Evolutionary conservation across 2,329 filamentous ascomycete species (phyloP).

Genomic region (Colletotrichum salicis): DNA sequence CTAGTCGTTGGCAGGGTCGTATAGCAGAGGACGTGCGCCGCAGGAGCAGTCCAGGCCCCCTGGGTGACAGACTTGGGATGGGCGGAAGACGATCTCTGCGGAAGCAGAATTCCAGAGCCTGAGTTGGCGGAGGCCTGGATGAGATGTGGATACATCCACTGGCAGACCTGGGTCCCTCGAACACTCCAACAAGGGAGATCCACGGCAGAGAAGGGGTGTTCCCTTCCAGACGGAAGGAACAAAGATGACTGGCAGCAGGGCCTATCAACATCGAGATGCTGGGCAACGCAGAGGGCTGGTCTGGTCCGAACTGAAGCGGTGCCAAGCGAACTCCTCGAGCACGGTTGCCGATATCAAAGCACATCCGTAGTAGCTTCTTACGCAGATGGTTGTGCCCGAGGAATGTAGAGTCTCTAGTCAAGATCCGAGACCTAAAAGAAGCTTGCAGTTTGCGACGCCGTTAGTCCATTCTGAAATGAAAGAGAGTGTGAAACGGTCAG

Average conservation of each 20-base stretch:
- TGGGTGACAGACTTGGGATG: slow-evolving; percentile 27
- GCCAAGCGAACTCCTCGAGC: slow-evolving; percentile 1
- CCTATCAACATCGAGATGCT: background rate
- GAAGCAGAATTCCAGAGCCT: slow-evolving; percentile 19
- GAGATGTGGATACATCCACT: slow-evolving; percentile 16
- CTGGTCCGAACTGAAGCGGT: slow-evolving; percentile 10
- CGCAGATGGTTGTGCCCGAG: slow-evolving; percentile 1
- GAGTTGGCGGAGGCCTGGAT: slow-evolving; percentile 10
- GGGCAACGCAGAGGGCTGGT: background rate
- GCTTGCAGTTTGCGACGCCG: slow-evolving; percentile 11
- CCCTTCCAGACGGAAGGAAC: background rate
- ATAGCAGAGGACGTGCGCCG: slow-evolving; percentile 23
- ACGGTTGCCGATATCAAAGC: background rate
- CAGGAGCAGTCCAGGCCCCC: slow-evolving; percentile 6
- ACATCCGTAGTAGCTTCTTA: background rate
- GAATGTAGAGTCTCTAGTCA: background rate
- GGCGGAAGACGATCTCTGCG: slow-evolving; percentile 27
- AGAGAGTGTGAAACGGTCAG: background rate
- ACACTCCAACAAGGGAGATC: slow-evolving; percentile 14
- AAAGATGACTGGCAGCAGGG: slow-evolving; percentile 22
- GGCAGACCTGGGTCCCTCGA: background rate
- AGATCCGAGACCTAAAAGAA: background rate
- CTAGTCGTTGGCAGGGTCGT: slow-evolving; percentile 19
- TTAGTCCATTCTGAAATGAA: background rate
- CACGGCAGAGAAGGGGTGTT: slow-evolving; percentile 3